phyloP scores from a whole-genome alignment of 2,329 filamentous ascomycete species.

The Diaporthe ampelina region DNA sequence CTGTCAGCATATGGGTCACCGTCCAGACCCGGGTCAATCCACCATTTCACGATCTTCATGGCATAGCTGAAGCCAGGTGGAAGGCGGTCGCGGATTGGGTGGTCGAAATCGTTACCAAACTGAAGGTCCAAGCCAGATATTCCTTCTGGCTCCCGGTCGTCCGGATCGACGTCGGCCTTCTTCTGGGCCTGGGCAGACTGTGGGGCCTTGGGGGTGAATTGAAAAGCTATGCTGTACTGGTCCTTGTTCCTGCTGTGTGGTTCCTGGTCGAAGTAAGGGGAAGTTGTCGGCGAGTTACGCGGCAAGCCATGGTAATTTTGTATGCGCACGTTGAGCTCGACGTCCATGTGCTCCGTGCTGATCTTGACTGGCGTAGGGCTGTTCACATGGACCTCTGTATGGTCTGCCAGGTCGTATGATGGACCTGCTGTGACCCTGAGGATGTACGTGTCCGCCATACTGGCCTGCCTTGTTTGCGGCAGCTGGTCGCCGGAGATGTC shows the following conservation, averaged over 20 bases:
- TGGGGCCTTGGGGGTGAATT: conserved; percentile 77
- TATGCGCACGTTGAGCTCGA: conserved; percentile 82
- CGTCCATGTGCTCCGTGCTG: conserved; percentile 72
- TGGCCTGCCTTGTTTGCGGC: not conserved
- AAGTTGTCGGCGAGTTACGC: conserved; percentile 74
- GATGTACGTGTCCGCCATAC: conserved; percentile 80
- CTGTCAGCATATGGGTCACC: conserved; percentile 90
- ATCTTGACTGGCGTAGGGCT: conserved; percentile 72
- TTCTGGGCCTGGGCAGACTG: conserved; percentile 40
- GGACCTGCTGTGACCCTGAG: conserved; percentile 87
- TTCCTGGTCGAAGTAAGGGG: conserved; percentile 81
- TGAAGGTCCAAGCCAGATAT: conserved; percentile 82
- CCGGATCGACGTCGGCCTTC: conserved; percentile 43
- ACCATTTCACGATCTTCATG: conserved; percentile 88
- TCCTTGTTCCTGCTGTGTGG: conserved; percentile 77
- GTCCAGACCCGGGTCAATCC: conserved; percentile 90
- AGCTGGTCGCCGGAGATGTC: not conserved
- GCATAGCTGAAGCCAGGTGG: conserved; percentile 90
- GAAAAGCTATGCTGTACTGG: conserved; percentile 87
- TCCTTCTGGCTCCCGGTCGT: conserved; percentile 52
- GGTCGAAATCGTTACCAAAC: conserved; percentile 96
- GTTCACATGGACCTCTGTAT: conserved; percentile 84
- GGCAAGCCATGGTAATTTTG: conserved; percentile 79
- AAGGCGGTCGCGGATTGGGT: conserved; percentile 86
- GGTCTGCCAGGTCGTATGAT: conserved; percentile 79